These are phyloP conservation scores for Sporothrix humicola DNA, from an alignment of 2,329 filamentous ascomycete species.

Conservation along the genomic window DNA sequence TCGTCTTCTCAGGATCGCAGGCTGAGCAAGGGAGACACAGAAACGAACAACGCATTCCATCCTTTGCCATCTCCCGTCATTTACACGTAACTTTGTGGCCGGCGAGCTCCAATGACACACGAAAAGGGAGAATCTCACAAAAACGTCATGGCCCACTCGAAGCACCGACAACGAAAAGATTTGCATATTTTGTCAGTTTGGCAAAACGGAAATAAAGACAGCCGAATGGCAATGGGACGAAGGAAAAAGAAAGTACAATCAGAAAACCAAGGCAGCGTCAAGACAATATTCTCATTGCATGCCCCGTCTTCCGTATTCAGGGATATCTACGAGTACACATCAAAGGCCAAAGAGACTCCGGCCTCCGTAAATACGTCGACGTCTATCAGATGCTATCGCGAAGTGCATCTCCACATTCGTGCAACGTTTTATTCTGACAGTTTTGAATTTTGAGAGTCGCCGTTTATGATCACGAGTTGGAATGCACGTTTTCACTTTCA, in stretches of 20 bases:
- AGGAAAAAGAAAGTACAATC: not conserved
- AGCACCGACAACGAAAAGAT: not conserved
- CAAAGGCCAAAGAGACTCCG: not conserved
- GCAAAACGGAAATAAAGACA: not conserved
- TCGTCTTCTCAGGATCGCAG: not conserved
- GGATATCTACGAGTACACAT: not conserved
- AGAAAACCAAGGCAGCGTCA: not conserved
- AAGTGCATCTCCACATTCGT: not conserved
- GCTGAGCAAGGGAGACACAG: constrained; percentile 6
- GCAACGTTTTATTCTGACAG: constrained; percentile 9
- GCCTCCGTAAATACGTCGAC: not conserved
- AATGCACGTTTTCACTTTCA: not conserved
- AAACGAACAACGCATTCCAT: not conserved
- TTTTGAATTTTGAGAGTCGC: not conserved
- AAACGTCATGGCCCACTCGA: constrained; percentile 18
- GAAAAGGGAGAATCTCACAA: not conserved
- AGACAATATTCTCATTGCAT: not conserved
- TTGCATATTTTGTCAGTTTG: not conserved
- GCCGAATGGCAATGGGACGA: not conserved
- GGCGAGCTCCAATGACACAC: not conserved
- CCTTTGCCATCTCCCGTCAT: not conserved
- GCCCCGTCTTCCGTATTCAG: too few relatives aligned
- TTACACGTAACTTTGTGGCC: not conserved
- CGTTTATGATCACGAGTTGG: not conserved
- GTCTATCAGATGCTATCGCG: constrained; percentile 4